A percentile compares a stretch with the other conserved stretches of the same genome.
Conservation (phyloP, 1,284 basidiomycete species). For the Leccinum pachyderme region DNA sequence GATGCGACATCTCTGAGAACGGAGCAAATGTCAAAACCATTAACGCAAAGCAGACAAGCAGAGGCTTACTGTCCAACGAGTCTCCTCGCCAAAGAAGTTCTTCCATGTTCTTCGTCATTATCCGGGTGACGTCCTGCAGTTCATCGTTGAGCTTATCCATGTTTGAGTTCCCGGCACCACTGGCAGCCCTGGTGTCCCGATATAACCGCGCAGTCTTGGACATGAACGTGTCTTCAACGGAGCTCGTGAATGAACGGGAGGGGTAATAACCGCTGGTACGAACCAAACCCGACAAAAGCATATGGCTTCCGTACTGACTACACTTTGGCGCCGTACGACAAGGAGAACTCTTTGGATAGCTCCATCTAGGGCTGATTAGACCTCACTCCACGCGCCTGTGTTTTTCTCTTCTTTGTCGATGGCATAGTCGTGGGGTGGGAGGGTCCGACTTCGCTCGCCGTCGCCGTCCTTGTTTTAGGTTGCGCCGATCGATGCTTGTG, state of each 20-base stretch:
- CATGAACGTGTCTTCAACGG: conserved; percentile 88
- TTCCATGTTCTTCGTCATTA: conserved; percentile 99
- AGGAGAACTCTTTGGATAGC: conserved; percentile 92
- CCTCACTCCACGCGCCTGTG: neutral
- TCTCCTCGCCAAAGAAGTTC: conserved; percentile 98
- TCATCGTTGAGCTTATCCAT: conserved; percentile 94
- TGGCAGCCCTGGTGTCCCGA: conserved; percentile 88
- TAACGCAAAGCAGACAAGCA: neutral
- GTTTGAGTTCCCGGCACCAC: conserved; percentile 61
- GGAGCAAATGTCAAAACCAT: conserved; percentile 1
- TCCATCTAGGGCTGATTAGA: conserved; percentile 42
- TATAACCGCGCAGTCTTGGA: conserved; percentile 96
- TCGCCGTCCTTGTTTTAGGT: conserved; percentile 2
- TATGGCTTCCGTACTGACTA: conserved; percentile 87
- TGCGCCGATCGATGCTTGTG: conserved; percentile 1
- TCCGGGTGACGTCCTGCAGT: conserved; percentile 94
- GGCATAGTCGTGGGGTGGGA: conserved; percentile 4
- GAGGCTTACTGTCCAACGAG: conserved; percentile 81
- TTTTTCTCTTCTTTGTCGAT: conserved; percentile 20
- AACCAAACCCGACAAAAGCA: conserved; percentile 94
- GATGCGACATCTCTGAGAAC: conserved; percentile 86
- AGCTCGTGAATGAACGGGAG: conserved; percentile 6
- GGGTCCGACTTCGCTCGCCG: neutral
- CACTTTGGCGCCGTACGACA: conserved; percentile 88
- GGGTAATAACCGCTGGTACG: conserved; percentile 7